A percentile compares a stretch with the other conserved stretches of the same genome.
phyloP scores from a whole-genome alignment of 768 basidiomycete genomes.

The Pholiota conissans region DNA sequence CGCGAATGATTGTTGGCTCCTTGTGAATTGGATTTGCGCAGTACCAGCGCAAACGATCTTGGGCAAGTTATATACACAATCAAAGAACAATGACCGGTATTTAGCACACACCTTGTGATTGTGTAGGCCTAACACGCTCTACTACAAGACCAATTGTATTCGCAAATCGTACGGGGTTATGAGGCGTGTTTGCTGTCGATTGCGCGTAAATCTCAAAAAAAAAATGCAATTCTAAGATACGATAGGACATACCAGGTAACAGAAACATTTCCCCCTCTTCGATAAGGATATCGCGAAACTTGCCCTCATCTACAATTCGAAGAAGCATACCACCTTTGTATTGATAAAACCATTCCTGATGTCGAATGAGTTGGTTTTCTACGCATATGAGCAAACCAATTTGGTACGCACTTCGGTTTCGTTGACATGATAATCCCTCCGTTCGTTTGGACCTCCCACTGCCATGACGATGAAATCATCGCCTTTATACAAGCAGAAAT shows the following conservation, averaged over 20 bases:
- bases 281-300: slow-evolving; percentile 84
- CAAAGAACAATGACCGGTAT: too few species aligned
- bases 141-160: slow-evolving; percentile 92
- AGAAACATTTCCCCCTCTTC: slow-evolving; percentile 97
- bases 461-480: slow-evolving; percentile 94
- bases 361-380: background rate
- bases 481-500: slow-evolving; percentile 82
- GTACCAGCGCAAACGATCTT: slow-evolving; percentile 93
- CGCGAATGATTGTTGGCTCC: slow-evolving; percentile 38
- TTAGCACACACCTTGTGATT: slow-evolving; percentile 73
- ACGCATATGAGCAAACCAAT: background rate
- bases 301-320: slow-evolving; percentile 77
- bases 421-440: slow-evolving; percentile 94
- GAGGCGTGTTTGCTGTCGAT: slow-evolving; percentile 83
- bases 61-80: slow-evolving; percentile 26
- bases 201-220: background rate
- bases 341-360: slow-evolving; percentile 97
- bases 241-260: slow-evolving; percentile 66
- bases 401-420: slow-evolving; percentile 74
- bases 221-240: background rate
- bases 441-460: slow-evolving; percentile 92
- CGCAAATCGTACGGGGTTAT: slow-evolving; percentile 90
- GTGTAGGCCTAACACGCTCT: slow-evolving; percentile 80
- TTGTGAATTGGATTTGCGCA: slow-evolving; percentile 65
- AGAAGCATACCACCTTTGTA: slow-evolving; percentile 92